Percentiles rank a stretch among this genome's conserved stretches.
Conservation (phyloP, 345 rosid genomes). For the Heritiera fomes region DNA sequence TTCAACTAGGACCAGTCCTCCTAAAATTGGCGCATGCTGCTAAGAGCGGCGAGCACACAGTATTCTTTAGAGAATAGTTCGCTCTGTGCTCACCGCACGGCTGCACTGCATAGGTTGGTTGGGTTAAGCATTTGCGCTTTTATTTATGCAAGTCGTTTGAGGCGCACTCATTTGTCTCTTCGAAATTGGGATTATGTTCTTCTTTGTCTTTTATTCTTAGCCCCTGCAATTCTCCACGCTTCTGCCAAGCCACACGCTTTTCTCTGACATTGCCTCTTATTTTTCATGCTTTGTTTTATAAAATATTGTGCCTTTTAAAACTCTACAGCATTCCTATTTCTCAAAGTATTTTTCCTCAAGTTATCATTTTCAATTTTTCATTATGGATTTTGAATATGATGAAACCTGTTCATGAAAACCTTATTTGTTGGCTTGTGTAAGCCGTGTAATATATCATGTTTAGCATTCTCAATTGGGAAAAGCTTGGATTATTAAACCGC, state of each 20-base stretch:
- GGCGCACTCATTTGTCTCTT: too few species aligned
- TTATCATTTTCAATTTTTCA: not conserved
- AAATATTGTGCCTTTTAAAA: not conserved
- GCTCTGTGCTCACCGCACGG: slow-evolving; percentile 30
- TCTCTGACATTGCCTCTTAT: not conserved
- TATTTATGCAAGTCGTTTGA: not conserved
- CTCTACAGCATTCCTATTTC: not conserved
- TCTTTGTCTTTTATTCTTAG: not conserved
- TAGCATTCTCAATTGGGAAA: too few species aligned
- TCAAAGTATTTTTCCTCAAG: not conserved
- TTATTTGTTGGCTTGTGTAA: too few species aligned
- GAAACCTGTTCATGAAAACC: not conserved
- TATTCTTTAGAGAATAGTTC: slow-evolving; percentile 52
- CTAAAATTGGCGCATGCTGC: slow-evolving; percentile 12
- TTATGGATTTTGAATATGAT: not conserved
- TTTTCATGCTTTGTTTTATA: not conserved
- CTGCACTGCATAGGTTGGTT: not conserved
- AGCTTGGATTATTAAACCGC: too few species aligned
- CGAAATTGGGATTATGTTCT: not conserved
- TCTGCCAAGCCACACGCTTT: not conserved
- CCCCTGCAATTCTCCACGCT: not conserved
- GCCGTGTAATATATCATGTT: too few species aligned
- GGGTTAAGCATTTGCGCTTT: not conserved
- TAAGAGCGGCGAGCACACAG: slow-evolving; percentile 25
- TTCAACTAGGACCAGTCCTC: not conserved